These are phyloP conservation scores for Euptelea pleiosperma DNA, from an alignment of 164 flowering plant genomes.

Conservation along the genomic window DNA sequence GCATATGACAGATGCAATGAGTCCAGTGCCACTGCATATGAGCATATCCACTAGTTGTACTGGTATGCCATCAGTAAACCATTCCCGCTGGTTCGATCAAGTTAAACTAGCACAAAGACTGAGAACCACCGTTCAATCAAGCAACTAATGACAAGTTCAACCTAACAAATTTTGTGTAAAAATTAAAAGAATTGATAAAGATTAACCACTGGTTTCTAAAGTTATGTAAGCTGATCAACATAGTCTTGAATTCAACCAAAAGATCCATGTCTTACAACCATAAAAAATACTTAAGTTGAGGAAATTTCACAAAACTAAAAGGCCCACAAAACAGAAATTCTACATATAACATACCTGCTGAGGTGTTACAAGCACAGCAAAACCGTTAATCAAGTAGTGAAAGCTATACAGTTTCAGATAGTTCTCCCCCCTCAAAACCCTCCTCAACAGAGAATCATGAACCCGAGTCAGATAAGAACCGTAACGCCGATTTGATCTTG, in stretches of 20 bases:
- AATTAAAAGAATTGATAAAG: too few species aligned
- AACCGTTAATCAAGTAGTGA: constrained; percentile 92
- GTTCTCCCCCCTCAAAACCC: constrained; percentile 69
- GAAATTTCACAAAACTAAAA: not conserved
- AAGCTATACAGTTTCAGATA: constrained; percentile 92
- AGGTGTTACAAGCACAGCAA: constrained; percentile 81
- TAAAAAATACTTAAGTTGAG: not conserved
- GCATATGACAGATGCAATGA: too few species aligned
- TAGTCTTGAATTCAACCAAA: not conserved
- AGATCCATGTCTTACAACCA: not conserved
- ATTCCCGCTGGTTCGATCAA: not conserved
- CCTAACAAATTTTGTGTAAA: too few species aligned
- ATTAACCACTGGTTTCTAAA: too few species aligned
- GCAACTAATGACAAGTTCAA: too few species aligned
- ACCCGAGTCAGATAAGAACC: constrained; percentile 47
- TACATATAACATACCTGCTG: constrained; percentile 56
- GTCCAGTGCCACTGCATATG: too few species aligned
- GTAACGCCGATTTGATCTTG: constrained; percentile 43
- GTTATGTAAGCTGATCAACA: too few species aligned
- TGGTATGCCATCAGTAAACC: not conserved
- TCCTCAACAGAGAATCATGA: constrained; percentile 78
- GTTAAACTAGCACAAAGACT: too few species aligned
- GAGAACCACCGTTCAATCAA: too few species aligned
- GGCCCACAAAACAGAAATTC: not conserved
- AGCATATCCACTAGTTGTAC: not conserved